Percentiles rank a stretch among this genome's conserved stretches.
phyloP scores from a whole-genome alignment of 2,329 filamentous ascomycete genomes.

The Claviceps cyperi region DNA sequence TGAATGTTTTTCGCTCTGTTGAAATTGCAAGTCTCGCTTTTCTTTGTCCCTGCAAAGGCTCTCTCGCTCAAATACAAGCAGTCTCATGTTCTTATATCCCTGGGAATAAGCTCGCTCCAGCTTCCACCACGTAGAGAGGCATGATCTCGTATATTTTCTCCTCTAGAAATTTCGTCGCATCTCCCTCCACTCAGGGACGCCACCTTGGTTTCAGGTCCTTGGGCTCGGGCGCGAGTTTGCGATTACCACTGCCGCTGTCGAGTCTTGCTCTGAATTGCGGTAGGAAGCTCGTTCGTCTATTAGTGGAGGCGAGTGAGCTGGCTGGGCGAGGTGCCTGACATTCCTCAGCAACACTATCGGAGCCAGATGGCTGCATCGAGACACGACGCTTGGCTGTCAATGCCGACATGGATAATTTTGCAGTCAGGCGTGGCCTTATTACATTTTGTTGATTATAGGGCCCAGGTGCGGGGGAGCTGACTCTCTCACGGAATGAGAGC shows the following conservation, averaged over 20 bases:
- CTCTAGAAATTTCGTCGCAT: not conserved
- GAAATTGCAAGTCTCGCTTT: not conserved
- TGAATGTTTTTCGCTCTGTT: not conserved
- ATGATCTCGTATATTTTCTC: not conserved
- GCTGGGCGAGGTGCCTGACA: constrained; percentile 30
- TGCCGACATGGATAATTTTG: constrained; percentile 29
- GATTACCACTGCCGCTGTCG: constrained; percentile 26
- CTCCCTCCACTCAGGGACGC: constrained; percentile 19
- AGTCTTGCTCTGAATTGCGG: constrained; percentile 29
- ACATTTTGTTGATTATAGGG: constrained; percentile 32
- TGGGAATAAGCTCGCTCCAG: no score
- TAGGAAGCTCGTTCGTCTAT: constrained; percentile 38
- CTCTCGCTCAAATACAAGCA: not conserved
- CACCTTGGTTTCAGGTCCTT: constrained; percentile 35
- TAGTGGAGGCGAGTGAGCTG: constrained; percentile 38
- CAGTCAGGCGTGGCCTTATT: constrained; percentile 28
- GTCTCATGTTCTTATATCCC: no score
- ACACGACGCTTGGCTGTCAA: constrained; percentile 31
- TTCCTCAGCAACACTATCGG: constrained; percentile 18
- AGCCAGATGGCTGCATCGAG: constrained; percentile 35
- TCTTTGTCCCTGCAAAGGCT: not conserved
- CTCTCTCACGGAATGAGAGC: constrained; percentile 40
- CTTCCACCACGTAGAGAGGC: no score
- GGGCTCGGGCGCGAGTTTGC: constrained; percentile 21
- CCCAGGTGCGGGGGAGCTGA: constrained; percentile 34